phyloP scores from a whole-genome alignment of 441 rosid species.

The Flueggea neowawraea region DNA sequence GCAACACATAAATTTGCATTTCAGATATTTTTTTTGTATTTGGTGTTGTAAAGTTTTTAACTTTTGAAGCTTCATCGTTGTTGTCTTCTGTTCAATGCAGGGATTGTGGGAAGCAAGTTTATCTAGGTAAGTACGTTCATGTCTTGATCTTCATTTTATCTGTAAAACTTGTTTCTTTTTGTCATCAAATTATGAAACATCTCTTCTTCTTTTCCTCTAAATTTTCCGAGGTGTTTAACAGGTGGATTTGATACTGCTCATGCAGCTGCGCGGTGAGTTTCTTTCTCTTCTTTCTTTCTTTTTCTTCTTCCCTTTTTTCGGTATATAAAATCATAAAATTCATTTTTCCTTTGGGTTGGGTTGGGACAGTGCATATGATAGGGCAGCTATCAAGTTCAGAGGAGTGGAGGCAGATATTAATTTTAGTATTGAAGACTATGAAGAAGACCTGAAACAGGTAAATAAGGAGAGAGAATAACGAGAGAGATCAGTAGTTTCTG shows the following conservation, averaged over 20 bases:
- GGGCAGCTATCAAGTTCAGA: conserved; percentile 97
- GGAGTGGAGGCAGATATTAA: conserved; percentile 95
- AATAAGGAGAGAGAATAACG: neutral
- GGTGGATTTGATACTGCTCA: conserved; percentile 99
- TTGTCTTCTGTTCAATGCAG: conserved; percentile 36
- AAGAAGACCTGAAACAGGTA: conserved; percentile 95
- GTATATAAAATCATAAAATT: neutral
- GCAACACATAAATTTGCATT: no score
- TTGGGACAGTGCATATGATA: conserved; percentile 81
- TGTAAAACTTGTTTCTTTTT: conserved; percentile 2
- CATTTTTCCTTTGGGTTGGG: neutral
- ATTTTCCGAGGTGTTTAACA: conserved; percentile 16
- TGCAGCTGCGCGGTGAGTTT: conserved; percentile 91
- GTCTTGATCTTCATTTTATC: no score
- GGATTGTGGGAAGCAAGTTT: conserved; percentile 99
- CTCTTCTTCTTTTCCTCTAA: neutral
- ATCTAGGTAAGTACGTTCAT: conserved; percentile 58
- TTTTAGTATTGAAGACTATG: conserved; percentile 83
- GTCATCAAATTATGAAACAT: no score
- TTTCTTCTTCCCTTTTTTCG: neutral
- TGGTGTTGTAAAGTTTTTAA: neutral
- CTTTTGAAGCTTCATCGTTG: neutral
- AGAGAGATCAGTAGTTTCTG: neutral
- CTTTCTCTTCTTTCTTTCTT: neutral
- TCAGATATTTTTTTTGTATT: neutral